phyloP scores from a whole-genome alignment of 1,139 yeast species.

The Blastobotrys arbuscula region DNA sequence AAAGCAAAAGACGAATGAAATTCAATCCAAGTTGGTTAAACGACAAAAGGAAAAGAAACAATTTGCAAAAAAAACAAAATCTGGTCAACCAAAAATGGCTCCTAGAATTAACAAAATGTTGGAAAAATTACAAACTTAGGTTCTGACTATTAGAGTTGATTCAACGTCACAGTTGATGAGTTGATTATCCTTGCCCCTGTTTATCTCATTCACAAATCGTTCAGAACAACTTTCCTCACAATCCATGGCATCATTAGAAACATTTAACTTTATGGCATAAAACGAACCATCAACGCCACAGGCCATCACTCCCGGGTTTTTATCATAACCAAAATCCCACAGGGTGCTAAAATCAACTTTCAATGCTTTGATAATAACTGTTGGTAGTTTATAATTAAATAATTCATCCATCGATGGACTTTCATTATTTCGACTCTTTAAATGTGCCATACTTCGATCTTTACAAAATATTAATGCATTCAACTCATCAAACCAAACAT shows the following conservation, averaged over 20 bases:
- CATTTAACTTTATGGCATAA: slow-evolving; percentile 9
- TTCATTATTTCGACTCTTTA: slow-evolving; percentile 2
- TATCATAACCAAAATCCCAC: slow-evolving; percentile 3
- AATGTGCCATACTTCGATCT: neutral
- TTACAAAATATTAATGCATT: slow-evolving; percentile 18
- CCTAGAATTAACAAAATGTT: slow-evolving; percentile 75
- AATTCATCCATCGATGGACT: neutral
- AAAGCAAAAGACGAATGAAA: slow-evolving; percentile 26
- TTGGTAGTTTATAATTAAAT: slow-evolving; percentile 12
- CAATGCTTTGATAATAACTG: slow-evolving; percentile 10
- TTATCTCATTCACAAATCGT: neutral
- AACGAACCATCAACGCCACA: slow-evolving; percentile 15
- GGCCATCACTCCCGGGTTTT: slow-evolving; percentile 8
- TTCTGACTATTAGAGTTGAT: neutral
- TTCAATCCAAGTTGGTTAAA: slow-evolving; percentile 26
- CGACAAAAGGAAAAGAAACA: slow-evolving; percentile 47
- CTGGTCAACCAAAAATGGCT: slow-evolving; percentile 89
- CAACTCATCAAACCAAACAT: slow-evolving; percentile 11
- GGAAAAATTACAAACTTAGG: slow-evolving; percentile 46
- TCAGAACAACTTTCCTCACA: too few species aligned
- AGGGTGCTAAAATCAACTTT: slow-evolving; percentile 3
- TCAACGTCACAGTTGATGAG: neutral
- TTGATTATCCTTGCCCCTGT: neutral
- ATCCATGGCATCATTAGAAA: too few species aligned
- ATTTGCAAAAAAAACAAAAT: slow-evolving; percentile 52